A percentile compares a stretch with the other conserved stretches of the same genome.
Evolutionary conservation across 192 early-diverging fungal genomes (phyloP).

Genomic region (Coemansia brasiliensis): DNA sequence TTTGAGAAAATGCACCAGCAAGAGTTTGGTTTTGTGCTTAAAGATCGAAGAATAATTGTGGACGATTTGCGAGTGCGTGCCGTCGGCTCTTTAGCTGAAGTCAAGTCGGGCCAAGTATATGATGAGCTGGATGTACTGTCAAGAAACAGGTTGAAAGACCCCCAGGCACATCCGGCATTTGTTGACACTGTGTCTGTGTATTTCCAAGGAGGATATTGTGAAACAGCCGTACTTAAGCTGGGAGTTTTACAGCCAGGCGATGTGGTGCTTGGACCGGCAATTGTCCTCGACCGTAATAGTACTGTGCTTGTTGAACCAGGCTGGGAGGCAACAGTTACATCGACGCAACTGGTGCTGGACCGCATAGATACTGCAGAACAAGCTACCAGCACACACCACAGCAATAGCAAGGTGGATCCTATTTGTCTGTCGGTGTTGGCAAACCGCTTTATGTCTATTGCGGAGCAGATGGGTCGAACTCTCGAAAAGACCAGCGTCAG

Average conservation of each 20-base stretch:
- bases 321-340: slow-evolving; percentile 76
- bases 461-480: slow-evolving; percentile 95
- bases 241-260: slow-evolving; percentile 64
- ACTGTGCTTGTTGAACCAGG: slow-evolving; percentile 84
- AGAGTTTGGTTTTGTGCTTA: slow-evolving; percentile 95
- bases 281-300: slow-evolving; percentile 88
- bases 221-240: slow-evolving; percentile 75
- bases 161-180: slow-evolving; percentile 21
- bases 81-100: slow-evolving; percentile 58
- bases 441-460: slow-evolving; percentile 97
- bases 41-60: slow-evolving; percentile 76
- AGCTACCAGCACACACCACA: not conserved
- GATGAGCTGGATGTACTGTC: slow-evolving; percentile 50
- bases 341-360: slow-evolving; percentile 60
- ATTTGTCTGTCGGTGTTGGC: slow-evolving; percentile 90
- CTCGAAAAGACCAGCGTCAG: slow-evolving; percentile 92
- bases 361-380: not conserved
- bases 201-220: slow-evolving; percentile 71
- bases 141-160: not conserved
- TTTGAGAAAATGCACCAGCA: slow-evolving; percentile 80
- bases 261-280: slow-evolving; percentile 76
- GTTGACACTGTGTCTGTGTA: slow-evolving; percentile 64
- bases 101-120: slow-evolving; percentile 39
- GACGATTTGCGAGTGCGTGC: slow-evolving; percentile 93
- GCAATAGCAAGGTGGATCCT: slow-evolving; percentile 66